Evolutionary conservation across 1,284 basidiomycete genomes (phyloP).

Genomic region (Microbotryum lychnidis-dioicae): DNA sequence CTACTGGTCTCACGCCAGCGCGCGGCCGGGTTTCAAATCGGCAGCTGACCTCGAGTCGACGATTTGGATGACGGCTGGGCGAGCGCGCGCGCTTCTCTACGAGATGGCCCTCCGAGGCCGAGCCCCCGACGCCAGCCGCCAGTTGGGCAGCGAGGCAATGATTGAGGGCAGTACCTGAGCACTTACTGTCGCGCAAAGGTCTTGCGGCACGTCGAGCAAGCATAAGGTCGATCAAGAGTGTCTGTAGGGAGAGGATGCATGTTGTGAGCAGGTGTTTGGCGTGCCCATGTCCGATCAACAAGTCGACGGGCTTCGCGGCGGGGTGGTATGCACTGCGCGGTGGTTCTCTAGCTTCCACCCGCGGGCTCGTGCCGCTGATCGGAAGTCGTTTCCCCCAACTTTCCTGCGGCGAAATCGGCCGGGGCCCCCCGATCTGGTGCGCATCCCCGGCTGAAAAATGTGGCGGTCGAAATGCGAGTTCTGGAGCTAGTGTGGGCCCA

Average conservation of each 20-base stretch:
- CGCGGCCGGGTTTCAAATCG: neutral
- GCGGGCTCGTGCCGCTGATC: neutral
- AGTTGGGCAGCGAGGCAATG: too few species aligned
- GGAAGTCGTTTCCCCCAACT: too few species aligned
- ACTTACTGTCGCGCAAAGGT: constrained; percentile 30
- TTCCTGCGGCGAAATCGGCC: too few species aligned
- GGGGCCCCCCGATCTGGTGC: too few species aligned
- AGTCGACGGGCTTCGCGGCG: too few species aligned
- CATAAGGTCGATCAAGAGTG: constrained; percentile 26
- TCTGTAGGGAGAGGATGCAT: neutral
- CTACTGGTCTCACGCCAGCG: neutral
- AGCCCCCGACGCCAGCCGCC: too few species aligned
- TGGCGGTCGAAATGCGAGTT: neutral
- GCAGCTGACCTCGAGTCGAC: neutral
- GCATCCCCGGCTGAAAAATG: neutral
- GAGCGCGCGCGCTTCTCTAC: too few species aligned
- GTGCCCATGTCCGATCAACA: too few species aligned
- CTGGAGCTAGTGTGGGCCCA: neutral
- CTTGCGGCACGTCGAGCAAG: constrained; percentile 23
- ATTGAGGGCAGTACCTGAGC: too few species aligned
- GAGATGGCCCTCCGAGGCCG: too few species aligned
- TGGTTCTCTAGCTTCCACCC: neutral
- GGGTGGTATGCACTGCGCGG: neutral
- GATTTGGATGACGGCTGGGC: too few species aligned
- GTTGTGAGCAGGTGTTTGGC: too few species aligned